Evolutionary conservation across 768 basidiomycete genomes (phyloP).

Genomic region (Russula virescens): DNA sequence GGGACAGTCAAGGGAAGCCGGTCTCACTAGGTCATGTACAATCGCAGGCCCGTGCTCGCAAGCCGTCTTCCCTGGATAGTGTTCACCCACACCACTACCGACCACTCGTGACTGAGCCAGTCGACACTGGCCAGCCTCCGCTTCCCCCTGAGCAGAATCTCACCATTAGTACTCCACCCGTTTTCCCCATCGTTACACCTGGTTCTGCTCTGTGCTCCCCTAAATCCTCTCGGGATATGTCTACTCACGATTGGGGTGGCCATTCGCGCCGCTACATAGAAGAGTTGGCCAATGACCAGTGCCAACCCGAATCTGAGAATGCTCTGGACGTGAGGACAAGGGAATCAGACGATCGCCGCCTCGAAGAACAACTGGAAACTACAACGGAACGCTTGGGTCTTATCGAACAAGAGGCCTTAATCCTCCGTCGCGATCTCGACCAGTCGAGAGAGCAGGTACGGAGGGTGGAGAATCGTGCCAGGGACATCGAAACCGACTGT

Average conservation of each 20-base stretch:
- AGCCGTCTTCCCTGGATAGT: background rate
- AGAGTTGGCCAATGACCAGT: background rate
- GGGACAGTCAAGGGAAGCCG: background rate
- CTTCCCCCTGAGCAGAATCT: background rate
- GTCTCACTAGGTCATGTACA: background rate
- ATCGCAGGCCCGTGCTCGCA: background rate
- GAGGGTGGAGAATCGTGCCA: too few relatives aligned
- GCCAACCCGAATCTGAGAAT: background rate
- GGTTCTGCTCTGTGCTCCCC: background rate
- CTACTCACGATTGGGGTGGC: background rate
- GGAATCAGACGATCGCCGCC: background rate
- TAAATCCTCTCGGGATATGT: too few relatives aligned
- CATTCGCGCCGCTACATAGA: background rate
- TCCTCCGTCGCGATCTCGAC: too few relatives aligned
- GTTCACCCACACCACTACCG: background rate
- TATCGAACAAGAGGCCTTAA: background rate
- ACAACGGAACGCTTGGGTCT: background rate
- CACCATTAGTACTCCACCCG: background rate
- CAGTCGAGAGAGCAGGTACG: too few relatives aligned
- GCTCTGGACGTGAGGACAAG: background rate
- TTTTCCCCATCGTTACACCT: background rate
- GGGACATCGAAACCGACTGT: too few relatives aligned
- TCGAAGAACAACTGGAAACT: background rate
- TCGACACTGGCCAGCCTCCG: constrained; percentile 9
- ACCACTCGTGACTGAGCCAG: background rate